These are phyloP conservation scores for Boletus barrowsii DNA, from an alignment of 768 basidiomycete genomes.

Conservation along the genomic window DNA sequence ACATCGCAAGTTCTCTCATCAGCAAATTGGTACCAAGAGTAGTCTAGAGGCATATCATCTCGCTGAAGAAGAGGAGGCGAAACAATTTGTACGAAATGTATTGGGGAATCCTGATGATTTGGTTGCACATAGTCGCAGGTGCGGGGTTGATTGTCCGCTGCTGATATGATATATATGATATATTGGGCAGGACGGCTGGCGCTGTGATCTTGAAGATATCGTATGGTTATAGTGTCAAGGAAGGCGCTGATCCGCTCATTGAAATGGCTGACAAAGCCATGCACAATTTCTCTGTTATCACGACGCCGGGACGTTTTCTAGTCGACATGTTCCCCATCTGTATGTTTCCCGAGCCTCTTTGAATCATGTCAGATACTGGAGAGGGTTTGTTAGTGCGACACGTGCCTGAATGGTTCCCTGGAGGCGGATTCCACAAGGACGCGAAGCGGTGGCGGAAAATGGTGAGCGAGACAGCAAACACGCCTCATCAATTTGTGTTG, in stretches of 20 bases:
- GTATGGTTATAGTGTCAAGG: constrained; percentile 35
- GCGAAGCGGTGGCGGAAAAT: constrained; percentile 3
- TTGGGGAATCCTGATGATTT: constrained; percentile 2
- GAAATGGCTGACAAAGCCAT: constrained; percentile 25
- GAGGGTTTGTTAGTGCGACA: constrained; percentile 7
- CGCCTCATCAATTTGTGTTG: constrained; percentile 7
- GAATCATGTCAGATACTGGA: not conserved
- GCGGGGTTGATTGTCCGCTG: not conserved
- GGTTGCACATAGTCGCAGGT: constrained; percentile 6
- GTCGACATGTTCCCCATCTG: constrained; percentile 10
- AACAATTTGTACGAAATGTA: constrained; percentile 2
- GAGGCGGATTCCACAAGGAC: constrained; percentile 15
- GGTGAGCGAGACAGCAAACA: not conserved
- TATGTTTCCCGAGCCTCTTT: not conserved
- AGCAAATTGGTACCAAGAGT: constrained; percentile 6
- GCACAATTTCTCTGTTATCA: constrained; percentile 5
- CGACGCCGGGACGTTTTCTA: constrained; percentile 7
- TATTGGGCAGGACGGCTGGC: constrained; percentile 29
- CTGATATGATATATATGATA: not conserved
- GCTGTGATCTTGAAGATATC: constrained; percentile 34
- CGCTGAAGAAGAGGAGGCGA: constrained; percentile 2
- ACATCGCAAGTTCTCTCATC: constrained; percentile 7
- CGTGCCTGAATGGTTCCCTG: constrained; percentile 23
- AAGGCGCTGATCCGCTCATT: constrained; percentile 32
- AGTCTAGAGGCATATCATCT: constrained; percentile 2